Base-by-base conservation (phyloP, 208 protist species). In the Acanthamoeba castellanii region DNA sequence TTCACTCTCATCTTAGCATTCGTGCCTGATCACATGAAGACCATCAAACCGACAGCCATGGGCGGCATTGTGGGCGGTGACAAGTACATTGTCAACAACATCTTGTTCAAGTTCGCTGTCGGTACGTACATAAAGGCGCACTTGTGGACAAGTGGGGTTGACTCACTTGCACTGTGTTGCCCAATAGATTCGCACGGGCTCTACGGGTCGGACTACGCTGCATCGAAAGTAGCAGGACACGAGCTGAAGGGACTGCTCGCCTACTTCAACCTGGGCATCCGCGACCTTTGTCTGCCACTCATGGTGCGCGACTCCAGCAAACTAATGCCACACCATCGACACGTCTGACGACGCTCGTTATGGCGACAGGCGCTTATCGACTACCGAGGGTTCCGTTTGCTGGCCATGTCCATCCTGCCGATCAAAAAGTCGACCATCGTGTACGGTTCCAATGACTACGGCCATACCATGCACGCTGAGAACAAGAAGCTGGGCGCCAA, bases 101-200 rank as follows among this genome's bases (percentile, higher is more conserved):
- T 96, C 11, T 27, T 96, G 3, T 96, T 96, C 47, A 96, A 96
- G 76, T 96, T 96, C 64, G 96, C 96, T 1, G 93, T 96, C 57
- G 74, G 74, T 82, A 50, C 9, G 74, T 14, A 14, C 37, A 78
- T 34, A 27, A 34, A 6, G 16, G 8, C 68, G 3, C 8, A 52
- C 47, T 52, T 14, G 47, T 52, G 47, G 7, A 52, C 59, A 13
- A 66, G 16, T 66, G 59, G 59, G 59, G 16, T 66, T 22, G 22
- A 66, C 59, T 66, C 59, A 66, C 59, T 66, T 13, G 59, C n/a
- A 14, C 16, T 70, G 20, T 32, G 27, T 11, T 14, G 47, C 7
- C 4, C 7, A 52, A 4, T 52, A 52, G 11, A 96, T 42, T 72
- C 92, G 32, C 84, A 96, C n/a, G 89, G 93, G 20, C 94, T 96